phyloP scores from a whole-genome alignment of 169 alveolate genomes.

The Plasmodium knowlesi region DNA sequence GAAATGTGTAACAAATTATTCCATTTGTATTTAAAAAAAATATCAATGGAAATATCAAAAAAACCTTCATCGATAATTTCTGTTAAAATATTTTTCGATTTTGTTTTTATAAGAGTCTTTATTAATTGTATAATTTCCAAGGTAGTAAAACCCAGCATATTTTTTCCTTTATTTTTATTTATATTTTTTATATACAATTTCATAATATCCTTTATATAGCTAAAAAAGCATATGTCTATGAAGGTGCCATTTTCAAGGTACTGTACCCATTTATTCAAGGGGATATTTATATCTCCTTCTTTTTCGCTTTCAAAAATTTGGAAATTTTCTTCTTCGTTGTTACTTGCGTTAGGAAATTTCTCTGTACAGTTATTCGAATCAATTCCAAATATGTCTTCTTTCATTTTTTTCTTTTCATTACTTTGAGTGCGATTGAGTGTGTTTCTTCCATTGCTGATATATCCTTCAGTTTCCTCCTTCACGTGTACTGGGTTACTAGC shows the following conservation, averaged over 20 bases:
- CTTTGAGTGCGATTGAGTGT: neutral
- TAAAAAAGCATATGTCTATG: constrained; percentile 45
- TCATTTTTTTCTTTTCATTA: neutral
- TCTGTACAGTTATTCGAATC: neutral
- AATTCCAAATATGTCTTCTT: neutral
- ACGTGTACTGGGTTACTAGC: constrained; percentile 19
- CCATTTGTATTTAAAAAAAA: constrained; percentile 63
- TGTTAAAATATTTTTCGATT: constrained; percentile 51
- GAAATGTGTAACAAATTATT: constrained; percentile 61
- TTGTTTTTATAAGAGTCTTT: constrained; percentile 56
- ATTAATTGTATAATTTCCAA: constrained; percentile 59
- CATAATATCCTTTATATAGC: constrained; percentile 58
- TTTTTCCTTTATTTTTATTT: constrained; percentile 52
- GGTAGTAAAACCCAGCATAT: constrained; percentile 64
- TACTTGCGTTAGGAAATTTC: neutral
- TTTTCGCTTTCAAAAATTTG: constrained; percentile 37
- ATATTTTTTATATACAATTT: constrained; percentile 44
- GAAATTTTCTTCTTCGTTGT: constrained; percentile 2
- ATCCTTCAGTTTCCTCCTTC: neutral
- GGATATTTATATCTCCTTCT: constrained; percentile 45
- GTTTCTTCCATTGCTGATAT: neutral
- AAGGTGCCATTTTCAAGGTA: constrained; percentile 34
- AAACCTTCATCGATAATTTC: constrained; percentile 70
- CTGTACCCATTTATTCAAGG: constrained; percentile 37
- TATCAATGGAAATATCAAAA: constrained; percentile 71